Conservation (phyloP, 2,329 filamentous ascomycete genomes). For the Ophiostoma fasciatum region DNA sequence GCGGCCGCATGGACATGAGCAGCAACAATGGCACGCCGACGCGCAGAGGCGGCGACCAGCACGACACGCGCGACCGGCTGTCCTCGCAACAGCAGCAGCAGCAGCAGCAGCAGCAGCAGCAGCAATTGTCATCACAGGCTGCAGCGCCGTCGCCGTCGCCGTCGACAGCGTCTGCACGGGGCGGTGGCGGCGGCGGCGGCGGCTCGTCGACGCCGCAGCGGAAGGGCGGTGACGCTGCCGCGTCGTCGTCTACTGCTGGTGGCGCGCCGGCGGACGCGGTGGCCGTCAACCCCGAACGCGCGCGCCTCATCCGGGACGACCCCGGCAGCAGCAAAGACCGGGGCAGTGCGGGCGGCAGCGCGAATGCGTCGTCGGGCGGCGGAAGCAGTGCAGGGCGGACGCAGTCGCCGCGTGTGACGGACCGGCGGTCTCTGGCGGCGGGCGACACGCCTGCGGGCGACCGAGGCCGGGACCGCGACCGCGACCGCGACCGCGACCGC, state of each 20-base stretch:
- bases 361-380: too few species aligned
- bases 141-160: too few species aligned
- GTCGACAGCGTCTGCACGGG: too few species aligned
- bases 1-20: neutral
- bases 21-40: too few species aligned
- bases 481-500: constrained; percentile 14
- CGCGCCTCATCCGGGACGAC: constrained; percentile 31
- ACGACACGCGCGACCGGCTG: too few species aligned
- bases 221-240: too few species aligned
- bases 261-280: constrained; percentile 28
- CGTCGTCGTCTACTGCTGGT: too few species aligned
- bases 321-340: constrained; percentile 31
- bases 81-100: neutral
- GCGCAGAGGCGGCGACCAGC: too few species aligned
- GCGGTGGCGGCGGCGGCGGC: too few species aligned
- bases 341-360: too few species aligned
- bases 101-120: neutral
- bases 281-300: constrained; percentile 40
- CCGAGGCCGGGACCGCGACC: constrained; percentile 20
- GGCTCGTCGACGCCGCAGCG: too few species aligned
- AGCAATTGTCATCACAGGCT: too few species aligned
- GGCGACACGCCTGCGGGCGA: constrained; percentile 2
- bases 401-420: constrained; percentile 35
- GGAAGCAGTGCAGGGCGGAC: constrained; percentile 13
- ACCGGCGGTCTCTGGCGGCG: constrained; percentile 20